Evolutionary conservation across 768 basidiomycete genomes (phyloP).

Genomic region (Boletus tylopilopsis): DNA sequence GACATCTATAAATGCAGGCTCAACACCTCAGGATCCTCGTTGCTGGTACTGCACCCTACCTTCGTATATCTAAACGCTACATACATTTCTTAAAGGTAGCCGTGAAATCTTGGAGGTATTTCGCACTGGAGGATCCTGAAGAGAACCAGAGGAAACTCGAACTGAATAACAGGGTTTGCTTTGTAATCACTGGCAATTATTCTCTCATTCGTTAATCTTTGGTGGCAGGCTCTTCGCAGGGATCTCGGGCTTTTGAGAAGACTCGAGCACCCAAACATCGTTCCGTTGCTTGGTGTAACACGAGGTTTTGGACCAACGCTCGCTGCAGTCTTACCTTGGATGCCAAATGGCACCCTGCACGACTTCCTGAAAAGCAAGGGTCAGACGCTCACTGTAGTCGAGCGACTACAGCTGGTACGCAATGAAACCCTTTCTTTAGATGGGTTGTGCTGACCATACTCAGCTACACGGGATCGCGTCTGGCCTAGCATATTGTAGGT

Average conservation of each 20-base stretch:
- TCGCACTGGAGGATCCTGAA: too few relatives aligned
- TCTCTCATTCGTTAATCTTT: too few relatives aligned
- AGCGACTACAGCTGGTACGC: background rate
- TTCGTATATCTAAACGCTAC: too few relatives aligned
- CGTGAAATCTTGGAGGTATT: too few relatives aligned
- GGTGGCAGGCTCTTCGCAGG: background rate
- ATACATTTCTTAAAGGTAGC: too few relatives aligned
- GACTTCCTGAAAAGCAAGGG: background rate
- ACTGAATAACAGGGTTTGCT: too few relatives aligned
- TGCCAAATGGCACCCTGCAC: background rate
- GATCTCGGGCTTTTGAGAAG: background rate
- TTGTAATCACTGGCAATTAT: background rate
- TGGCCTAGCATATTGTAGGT: background rate
- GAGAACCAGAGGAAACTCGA: too few relatives aligned
- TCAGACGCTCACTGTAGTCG: background rate
- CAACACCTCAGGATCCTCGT: too few relatives aligned
- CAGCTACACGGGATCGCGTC: background rate
- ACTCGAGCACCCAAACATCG: background rate
- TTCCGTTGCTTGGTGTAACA: background rate
- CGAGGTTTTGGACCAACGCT: background rate
- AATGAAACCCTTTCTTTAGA: rapidly evolving
- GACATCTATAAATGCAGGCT: too few relatives aligned
- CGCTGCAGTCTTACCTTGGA: background rate
- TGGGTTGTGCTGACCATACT: background rate
- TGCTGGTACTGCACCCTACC: too few relatives aligned